phyloP scores from a whole-genome alignment of 306 rosid species.

The Lathyrus oleraceus region DNA sequence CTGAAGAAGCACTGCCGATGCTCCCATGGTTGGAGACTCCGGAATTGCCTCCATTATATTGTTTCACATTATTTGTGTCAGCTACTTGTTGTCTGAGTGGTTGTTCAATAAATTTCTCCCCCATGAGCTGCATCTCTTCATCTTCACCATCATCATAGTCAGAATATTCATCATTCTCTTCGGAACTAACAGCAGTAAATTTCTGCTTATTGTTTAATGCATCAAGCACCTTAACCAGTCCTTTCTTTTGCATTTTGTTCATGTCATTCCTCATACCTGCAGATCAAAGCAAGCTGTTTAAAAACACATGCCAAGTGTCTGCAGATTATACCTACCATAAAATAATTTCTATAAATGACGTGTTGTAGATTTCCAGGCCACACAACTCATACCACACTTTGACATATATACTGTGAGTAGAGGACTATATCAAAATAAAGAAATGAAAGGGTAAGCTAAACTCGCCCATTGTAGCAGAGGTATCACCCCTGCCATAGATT shows the following conservation, averaged over 20 bases:
- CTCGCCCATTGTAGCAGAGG: neutral
- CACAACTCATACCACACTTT: neutral
- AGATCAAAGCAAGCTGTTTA: neutral
- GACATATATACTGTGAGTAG: neutral
- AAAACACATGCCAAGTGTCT: neutral
- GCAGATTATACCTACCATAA: neutral
- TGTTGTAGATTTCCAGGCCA: neutral
- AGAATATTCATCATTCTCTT: neutral
- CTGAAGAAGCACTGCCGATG: constrained; percentile 1
- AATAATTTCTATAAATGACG: neutral
- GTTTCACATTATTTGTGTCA: neutral
- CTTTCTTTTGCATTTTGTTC: neutral
- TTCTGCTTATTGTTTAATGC: neutral
- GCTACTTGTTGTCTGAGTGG: neutral
- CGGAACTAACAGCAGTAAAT: neutral
- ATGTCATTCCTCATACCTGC: neutral
- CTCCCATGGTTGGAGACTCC: neutral
- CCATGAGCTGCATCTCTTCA: neutral
- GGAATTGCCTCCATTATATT: neutral
- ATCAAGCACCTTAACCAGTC: neutral
- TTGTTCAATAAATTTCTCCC: neutral
- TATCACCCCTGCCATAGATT: neutral
- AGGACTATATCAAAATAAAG: neutral
- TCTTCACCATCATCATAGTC: neutral
- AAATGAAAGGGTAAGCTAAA: neutral